Percentiles rank a stretch among this genome's conserved stretches.
Conservation (phyloP, 192 early-diverging fungal species). For the Backusella westeae region DNA sequence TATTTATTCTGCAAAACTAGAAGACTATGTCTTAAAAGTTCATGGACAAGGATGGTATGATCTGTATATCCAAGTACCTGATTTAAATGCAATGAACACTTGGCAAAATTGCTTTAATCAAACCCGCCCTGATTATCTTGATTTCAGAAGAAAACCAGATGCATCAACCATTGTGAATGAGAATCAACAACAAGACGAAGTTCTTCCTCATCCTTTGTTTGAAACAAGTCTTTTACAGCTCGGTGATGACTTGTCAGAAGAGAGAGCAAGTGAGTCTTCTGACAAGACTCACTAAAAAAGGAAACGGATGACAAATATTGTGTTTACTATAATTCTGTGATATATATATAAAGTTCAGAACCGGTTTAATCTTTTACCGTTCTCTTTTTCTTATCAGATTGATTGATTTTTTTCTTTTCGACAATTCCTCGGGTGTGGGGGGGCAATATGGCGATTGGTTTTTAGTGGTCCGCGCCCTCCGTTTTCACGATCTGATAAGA, state of each 20-base stretch:
- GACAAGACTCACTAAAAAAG: neutral
- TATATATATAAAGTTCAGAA: neutral
- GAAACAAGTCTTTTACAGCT: neutral
- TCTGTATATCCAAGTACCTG: constrained; percentile 31
- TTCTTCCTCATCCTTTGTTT: neutral
- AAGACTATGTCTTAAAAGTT: constrained; percentile 31
- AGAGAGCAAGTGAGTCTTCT: neutral
- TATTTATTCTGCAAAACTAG: constrained; percentile 18
- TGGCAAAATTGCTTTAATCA: constrained; percentile 32
- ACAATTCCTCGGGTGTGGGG: neutral
- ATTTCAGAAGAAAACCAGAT: constrained; percentile 12
- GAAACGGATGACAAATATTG: neutral
- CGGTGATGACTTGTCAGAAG: neutral
- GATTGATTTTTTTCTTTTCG: neutral
- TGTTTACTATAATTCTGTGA: neutral
- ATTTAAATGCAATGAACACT: constrained; percentile 15
- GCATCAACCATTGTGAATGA: neutral
- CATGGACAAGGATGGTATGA: constrained; percentile 32
- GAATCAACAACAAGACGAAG: neutral
- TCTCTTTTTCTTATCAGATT: neutral
- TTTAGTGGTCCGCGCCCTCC: neutral
- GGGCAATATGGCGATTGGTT: neutral
- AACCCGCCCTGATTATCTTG: constrained; percentile 7
- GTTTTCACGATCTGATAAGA: neutral
- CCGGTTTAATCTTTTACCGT: neutral